Percentiles rank a stretch among this genome's conserved stretches.
Conservation (phyloP, 805 yeast species). For the Wickerhamomyces bovis region DNA sequence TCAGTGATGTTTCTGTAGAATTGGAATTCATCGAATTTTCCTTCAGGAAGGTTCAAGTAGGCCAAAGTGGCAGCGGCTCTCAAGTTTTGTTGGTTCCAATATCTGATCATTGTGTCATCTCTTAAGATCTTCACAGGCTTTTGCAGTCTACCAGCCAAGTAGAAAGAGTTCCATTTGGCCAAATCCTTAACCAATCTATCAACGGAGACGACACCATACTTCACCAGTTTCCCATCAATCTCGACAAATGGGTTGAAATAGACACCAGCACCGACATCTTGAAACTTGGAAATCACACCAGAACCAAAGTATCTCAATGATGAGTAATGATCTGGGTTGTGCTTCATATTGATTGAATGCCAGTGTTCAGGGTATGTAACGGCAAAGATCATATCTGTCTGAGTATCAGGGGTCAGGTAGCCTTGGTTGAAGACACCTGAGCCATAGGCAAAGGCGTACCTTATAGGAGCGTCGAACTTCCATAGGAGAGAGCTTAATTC, state of each 20-base stretch:
- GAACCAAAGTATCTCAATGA: slow-evolving; percentile 55
- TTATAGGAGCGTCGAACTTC: slow-evolving; percentile 64
- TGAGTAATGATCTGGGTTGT: slow-evolving; percentile 75
- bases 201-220: slow-evolving; percentile 81
- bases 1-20: slow-evolving; percentile 74
- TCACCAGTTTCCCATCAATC: slow-evolving; percentile 54
- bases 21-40: slow-evolving; percentile 48
- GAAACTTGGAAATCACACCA: slow-evolving; percentile 48
- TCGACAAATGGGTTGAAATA: slow-evolving; percentile 89
- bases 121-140: slow-evolving; percentile 81
- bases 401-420: slow-evolving; percentile 45
- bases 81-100: slow-evolving; percentile 71
- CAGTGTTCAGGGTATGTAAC: slow-evolving; percentile 71
- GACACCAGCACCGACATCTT: slow-evolving; percentile 78
- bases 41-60: slow-evolving; percentile 27
- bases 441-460: slow-evolving; percentile 89
- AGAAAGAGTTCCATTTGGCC: slow-evolving; percentile 78
- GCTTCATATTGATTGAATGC: slow-evolving; percentile 67
- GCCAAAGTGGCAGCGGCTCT: slow-evolving; percentile 69
- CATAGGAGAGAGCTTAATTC: slow-evolving; percentile 44
- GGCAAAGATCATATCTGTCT: slow-evolving; percentile 79
- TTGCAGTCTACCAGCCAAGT: slow-evolving; percentile 88
- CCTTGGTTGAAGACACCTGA: slow-evolving; percentile 88
- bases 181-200: slow-evolving; percentile 60
- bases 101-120: slow-evolving; percentile 56